These are phyloP conservation scores for Lasiosphaeria hispida DNA, from an alignment of 495 filamentous ascomycete species.

Conservation along the genomic window DNA sequence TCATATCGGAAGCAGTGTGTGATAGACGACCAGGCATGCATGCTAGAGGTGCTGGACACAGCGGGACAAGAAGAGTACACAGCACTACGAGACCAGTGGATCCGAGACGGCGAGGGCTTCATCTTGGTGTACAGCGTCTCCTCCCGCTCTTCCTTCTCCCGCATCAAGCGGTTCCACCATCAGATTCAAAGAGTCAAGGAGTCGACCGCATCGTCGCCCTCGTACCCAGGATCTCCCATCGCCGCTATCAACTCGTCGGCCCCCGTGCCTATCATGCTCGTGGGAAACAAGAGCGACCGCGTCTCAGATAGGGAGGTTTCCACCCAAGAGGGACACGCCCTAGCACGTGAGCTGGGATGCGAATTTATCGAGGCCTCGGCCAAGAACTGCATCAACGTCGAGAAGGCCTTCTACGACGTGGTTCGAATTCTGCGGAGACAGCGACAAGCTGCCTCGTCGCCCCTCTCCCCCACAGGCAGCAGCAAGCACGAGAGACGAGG, in stretches of 20 bases:
- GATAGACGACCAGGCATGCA: slow-evolving; percentile 93
- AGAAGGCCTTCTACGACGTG: slow-evolving; percentile 98
- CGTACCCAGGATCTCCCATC: slow-evolving; percentile 61
- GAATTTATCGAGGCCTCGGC: slow-evolving; percentile 98
- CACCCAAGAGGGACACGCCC: slow-evolving; percentile 88
- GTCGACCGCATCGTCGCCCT: slow-evolving; percentile 76
- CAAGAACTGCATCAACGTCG: slow-evolving; percentile 99
- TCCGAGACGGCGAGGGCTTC: slow-evolving; percentile 95
- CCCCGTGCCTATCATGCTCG: slow-evolving; percentile 92
- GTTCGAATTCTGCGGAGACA: slow-evolving; percentile 85
- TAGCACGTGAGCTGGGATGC: slow-evolving; percentile 89
- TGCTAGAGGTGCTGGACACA: slow-evolving; percentile 97
- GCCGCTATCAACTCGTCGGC: slow-evolving; percentile 50
- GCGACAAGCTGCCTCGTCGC: slow-evolving; percentile 54
- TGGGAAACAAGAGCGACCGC: slow-evolving; percentile 97
- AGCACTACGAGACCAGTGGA: slow-evolving; percentile 96
- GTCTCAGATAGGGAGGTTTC: slow-evolving; percentile 95
- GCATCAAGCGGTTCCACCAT: slow-evolving; percentile 92
- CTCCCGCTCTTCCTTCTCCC: slow-evolving; percentile 87
- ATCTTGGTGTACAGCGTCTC: slow-evolving; percentile 98
- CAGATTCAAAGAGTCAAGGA: slow-evolving; percentile 98
- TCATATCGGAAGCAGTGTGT: slow-evolving; percentile 98
- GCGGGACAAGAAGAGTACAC: slow-evolving; percentile 99
- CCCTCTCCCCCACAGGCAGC: slow-evolving; percentile 34
- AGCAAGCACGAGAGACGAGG: slow-evolving; percentile 30